Conservation (phyloP, 129 eudicot genomes). For the Helianthus tuberosus region DNA sequence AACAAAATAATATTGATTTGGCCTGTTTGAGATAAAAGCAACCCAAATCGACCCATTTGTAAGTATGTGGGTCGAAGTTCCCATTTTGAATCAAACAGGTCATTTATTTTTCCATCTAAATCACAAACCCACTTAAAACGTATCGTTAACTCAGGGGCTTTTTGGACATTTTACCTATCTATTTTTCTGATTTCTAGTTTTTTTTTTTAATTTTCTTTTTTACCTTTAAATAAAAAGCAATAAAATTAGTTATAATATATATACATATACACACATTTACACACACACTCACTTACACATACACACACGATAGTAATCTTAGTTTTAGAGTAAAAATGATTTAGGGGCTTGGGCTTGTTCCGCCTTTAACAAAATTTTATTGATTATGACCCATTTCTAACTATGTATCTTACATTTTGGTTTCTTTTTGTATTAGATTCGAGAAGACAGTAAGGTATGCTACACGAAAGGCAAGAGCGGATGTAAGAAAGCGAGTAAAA, state of each 20-base stretch:
- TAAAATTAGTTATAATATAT: too few species aligned
- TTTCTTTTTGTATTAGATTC: constrained; percentile 43
- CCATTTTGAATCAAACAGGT: not conserved
- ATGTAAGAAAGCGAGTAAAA: constrained; percentile 82
- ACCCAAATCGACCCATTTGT: not conserved
- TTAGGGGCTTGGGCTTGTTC: not conserved
- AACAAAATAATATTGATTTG: not conserved
- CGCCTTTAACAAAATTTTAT: not conserved
- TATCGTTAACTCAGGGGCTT: too few species aligned
- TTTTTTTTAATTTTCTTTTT: too few species aligned
- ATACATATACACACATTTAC: too few species aligned
- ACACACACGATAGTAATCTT: not conserved
- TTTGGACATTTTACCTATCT: too few species aligned
- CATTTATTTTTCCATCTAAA: too few species aligned
- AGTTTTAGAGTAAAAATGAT: not conserved
- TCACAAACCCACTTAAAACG: too few species aligned
- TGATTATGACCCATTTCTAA: not conserved
- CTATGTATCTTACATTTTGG: not conserved
- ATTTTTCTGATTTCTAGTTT: too few species aligned
- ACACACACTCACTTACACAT: too few species aligned
- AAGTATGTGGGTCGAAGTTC: not conserved
- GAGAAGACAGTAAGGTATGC: constrained; percentile 84
- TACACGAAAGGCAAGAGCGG: constrained; percentile 89
- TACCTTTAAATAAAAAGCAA: too few species aligned
- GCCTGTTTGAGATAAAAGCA: not conserved